Conservation (phyloP, 2,329 filamentous ascomycete genomes). For the Fusarium algeriense region DNA sequence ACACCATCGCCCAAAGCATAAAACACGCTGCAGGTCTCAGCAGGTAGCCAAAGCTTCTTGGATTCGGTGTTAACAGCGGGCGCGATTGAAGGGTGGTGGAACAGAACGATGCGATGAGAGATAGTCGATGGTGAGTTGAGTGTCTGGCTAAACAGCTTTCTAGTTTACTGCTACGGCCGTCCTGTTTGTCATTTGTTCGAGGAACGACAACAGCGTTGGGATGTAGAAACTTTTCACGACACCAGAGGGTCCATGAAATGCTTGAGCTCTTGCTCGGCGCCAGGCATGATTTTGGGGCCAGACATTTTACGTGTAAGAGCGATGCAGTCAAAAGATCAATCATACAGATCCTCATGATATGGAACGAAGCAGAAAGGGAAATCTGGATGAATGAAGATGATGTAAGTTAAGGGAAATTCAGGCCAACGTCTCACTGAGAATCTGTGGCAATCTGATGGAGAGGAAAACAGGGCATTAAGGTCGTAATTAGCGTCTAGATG, state of each 20-base stretch:
- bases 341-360: too few species aligned
- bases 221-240: accelerated
- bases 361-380: not conserved
- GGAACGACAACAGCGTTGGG: accelerated
- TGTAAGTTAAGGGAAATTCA: not conserved
- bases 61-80: not conserved
- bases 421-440: not conserved
- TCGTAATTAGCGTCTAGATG: not conserved
- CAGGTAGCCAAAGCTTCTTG: accelerated
- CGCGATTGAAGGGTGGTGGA: not conserved
- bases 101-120: not conserved
- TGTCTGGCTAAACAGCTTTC: not conserved
- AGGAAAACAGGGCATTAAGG: not conserved
- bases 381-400: accelerated
- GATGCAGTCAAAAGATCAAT: too few species aligned
- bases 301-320: accelerated
- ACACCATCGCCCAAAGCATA: not conserved
- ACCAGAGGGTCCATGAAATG: not conserved
- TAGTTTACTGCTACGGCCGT: not conserved
- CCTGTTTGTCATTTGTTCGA: accelerated
- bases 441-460: not conserved
- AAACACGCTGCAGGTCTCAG: not conserved
- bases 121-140: not conserved
- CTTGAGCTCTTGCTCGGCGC: not conserved
- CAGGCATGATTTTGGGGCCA: not conserved